These are phyloP conservation scores for Tarenaya hassleriana DNA, from an alignment of 345 rosid genomes.

Conservation along the genomic window DNA sequence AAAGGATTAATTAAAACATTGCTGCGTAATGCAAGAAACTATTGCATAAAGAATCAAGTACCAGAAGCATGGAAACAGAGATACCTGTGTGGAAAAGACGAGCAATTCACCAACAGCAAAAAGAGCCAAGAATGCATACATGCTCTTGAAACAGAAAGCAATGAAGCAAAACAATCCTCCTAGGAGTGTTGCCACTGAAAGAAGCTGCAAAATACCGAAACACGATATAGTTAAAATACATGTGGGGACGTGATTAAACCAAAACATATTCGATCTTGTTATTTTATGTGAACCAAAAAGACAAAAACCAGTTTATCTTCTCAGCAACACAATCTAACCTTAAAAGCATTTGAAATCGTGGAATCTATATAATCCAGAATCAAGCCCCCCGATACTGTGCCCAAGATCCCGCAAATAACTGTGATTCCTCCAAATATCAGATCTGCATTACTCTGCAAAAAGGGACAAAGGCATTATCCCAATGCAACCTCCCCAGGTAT, in stretches of 20 bases:
- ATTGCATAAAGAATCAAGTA: constrained; percentile 6
- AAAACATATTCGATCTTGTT: neutral
- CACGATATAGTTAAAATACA: neutral
- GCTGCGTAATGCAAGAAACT: no score
- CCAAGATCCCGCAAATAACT: constrained; percentile 69
- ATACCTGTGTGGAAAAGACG: constrained; percentile 88
- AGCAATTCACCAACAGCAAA: constrained; percentile 82
- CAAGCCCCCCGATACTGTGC: constrained; percentile 77
- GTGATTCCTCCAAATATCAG: constrained; percentile 88
- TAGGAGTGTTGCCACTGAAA: constrained; percentile 54
- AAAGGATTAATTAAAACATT: neutral
- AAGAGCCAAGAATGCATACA: constrained; percentile 75
- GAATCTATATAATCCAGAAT: constrained; percentile 59
- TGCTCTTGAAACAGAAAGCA: constrained; percentile 79
- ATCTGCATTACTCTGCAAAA: constrained; percentile 72
- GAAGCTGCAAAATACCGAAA: constrained; percentile 54
- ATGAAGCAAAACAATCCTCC: constrained; percentile 77
- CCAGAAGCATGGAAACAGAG: constrained; percentile 1
- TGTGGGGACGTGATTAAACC: no score
- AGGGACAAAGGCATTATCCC: constrained; percentile 7
- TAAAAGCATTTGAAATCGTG: constrained; percentile 86
- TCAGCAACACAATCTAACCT: no score
- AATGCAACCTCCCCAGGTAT: no score
- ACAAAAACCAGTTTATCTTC: no score
- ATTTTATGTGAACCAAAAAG: neutral